phyloP scores from a whole-genome alignment of 495 filamentous ascomycete genomes.

The Annulohypoxylon stygium region DNA sequence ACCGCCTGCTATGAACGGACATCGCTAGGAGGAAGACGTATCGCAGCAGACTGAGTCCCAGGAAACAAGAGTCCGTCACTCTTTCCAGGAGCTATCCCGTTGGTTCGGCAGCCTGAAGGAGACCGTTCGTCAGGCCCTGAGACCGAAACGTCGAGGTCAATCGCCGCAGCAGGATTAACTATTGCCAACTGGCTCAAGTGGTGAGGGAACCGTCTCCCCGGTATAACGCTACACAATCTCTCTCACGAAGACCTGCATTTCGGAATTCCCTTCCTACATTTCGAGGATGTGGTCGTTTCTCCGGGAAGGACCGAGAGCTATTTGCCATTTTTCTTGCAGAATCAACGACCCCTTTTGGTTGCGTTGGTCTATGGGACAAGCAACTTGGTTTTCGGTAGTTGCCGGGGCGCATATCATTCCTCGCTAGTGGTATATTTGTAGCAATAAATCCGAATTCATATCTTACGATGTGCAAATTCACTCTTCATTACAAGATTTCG shows the following conservation, averaged over 20 bases:
- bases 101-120: slow-evolving; percentile 29
- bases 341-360: neutral
- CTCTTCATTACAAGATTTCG: neutral
- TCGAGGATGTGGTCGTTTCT: slow-evolving; percentile 1
- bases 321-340: slow-evolving; percentile 22
- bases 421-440: slow-evolving; percentile 48
- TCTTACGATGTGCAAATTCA: slow-evolving; percentile 8
- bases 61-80: slow-evolving; percentile 17
- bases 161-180: neutral
- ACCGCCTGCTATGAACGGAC: slow-evolving; percentile 55
- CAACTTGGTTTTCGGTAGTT: slow-evolving; percentile 17
- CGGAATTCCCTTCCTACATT: neutral
- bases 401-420: slow-evolving; percentile 31
- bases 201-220: neutral
- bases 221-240: neutral
- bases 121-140: neutral
- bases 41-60: slow-evolving; percentile 23
- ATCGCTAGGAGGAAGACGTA: slow-evolving; percentile 50
- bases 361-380: slow-evolving; percentile 36
- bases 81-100: slow-evolving; percentile 23
- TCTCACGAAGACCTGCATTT: neutral
- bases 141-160: neutral
- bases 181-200: neutral
- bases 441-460: slow-evolving; percentile 52
- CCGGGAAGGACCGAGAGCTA: neutral